Percentiles rank a stretch among this genome's conserved stretches.
These are phyloP conservation scores for Colletotrichum sp. DNA, from an alignment of 2,329 filamentous ascomycete genomes.

Conservation along the genomic window DNA sequence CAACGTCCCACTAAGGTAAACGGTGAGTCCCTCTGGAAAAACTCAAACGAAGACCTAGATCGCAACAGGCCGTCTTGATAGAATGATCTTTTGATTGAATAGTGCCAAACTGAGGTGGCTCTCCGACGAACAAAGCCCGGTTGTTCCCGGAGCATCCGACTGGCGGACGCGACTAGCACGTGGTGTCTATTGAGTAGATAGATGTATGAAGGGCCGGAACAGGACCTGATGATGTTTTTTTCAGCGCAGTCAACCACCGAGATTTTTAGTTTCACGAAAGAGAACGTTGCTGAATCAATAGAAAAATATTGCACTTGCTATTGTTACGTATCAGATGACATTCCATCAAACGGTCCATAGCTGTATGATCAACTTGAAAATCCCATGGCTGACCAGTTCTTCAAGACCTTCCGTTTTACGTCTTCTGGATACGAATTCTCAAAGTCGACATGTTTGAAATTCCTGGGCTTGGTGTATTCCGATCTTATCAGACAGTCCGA, in stretches of 20 bases:
- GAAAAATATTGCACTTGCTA: neutral
- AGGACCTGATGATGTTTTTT: neutral
- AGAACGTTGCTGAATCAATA: neutral
- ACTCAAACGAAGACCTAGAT: neutral
- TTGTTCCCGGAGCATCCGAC: neutral
- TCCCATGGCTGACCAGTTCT: neutral
- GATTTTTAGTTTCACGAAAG: neutral
- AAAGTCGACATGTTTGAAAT: constrained; percentile 36
- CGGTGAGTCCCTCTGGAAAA: neutral
- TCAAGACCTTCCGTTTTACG: neutral
- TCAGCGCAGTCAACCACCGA: neutral
- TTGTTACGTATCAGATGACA: neutral
- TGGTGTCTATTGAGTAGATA: neutral
- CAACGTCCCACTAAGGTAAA: neutral
- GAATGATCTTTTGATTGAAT: neutral
- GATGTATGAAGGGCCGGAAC: neutral
- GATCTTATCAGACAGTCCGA: constrained; percentile 45
- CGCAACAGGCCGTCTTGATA: neutral
- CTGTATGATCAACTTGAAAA: neutral
- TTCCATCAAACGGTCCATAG: neutral
- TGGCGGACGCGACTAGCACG: neutral
- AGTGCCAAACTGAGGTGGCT: neutral
- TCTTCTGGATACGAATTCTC: constrained; percentile 22
- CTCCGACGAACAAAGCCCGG: neutral
- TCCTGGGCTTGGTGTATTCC: constrained; percentile 43